phyloP scores from a whole-genome alignment of 306 rosid genomes.

The Mucuna pruriens region DNA sequence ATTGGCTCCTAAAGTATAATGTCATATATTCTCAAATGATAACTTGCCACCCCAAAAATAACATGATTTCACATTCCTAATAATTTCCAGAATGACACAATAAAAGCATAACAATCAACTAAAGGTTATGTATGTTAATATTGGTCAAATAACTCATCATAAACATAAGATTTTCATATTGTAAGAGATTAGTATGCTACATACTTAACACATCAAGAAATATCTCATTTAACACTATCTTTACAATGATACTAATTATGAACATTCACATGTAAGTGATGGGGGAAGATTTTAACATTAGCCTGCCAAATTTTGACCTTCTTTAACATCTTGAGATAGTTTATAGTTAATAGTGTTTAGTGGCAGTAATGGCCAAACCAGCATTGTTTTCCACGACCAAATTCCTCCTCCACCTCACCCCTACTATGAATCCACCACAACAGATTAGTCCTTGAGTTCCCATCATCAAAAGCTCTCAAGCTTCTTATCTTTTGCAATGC shows the following conservation, averaged over 20 bases:
- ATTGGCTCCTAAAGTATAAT: background rate
- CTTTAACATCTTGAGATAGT: background rate
- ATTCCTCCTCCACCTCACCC: conserved; percentile 37
- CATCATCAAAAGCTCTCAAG: conserved; percentile 70
- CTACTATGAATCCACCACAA: conserved; percentile 94
- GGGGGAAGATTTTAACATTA: background rate
- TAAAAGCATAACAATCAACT: background rate
- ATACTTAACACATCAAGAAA: background rate
- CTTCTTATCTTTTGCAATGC: conserved; percentile 56
- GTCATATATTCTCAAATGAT: background rate
- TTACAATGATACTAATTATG: background rate
- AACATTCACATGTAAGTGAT: background rate
- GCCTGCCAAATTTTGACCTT: background rate
- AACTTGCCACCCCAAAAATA: background rate
- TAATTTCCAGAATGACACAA: background rate
- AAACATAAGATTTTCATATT: background rate
- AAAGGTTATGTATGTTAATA: background rate
- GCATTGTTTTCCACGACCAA: conserved; percentile 36
- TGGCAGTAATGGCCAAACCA: conserved; percentile 46
- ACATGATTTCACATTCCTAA: background rate
- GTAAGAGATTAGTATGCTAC: background rate
- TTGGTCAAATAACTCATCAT: background rate
- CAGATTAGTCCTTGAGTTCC: conserved; percentile 68
- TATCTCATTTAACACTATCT: background rate
- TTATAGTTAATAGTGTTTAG: background rate